Evolutionary conservation across 345 rosid genomes (phyloP), one percentile per base, ranked within the genome.

Genomic region (Camelina hispida): DNA sequence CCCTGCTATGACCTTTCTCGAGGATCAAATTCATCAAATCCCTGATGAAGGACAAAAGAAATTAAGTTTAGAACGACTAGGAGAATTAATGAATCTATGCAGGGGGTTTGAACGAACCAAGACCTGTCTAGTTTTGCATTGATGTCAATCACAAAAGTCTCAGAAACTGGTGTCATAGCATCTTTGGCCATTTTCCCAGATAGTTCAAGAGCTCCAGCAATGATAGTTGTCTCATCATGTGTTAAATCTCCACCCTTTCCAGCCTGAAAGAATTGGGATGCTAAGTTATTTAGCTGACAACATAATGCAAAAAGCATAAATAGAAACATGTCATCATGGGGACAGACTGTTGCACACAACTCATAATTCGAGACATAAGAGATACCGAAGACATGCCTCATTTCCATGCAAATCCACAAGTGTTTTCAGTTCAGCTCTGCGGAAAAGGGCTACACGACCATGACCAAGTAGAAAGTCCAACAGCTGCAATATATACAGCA

Each of bases 181-280:
- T 89, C 83, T 58, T 84, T 75, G 15, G 89, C 97, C 34, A 87
- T 85, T 80, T 93, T 91, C 75, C 76, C 96, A 4, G 82, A 47
- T 30, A 93, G 92, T 74, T 87, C 96, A 74, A 93, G 98, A 59
- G 98, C 98, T 80, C 98, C 98, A 44, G 92, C 93, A 65, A 93
- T 93, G 52, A 93, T 91, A 38, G 97, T 93, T 25, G 97, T 93
- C 81, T 93, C 98, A 30, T 93, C 98, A 80, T 86, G 98, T 0
- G 98, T 93, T 68, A 93, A 68, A 76, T 93, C 98, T 53, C 98
- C 98, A 61, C 98, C 98, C 73, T 93, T 93, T 68, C 98, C 98
- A 65, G 97, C 98, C 98, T 91, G 81, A 43, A 43, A 20, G 22
- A 77, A 40, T 18, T 15, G n/a, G n/a, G 12, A 46, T 13, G 51